Conservation (phyloP, 2,329 filamentous ascomycete species). For the Trichophyton simii region DNA sequence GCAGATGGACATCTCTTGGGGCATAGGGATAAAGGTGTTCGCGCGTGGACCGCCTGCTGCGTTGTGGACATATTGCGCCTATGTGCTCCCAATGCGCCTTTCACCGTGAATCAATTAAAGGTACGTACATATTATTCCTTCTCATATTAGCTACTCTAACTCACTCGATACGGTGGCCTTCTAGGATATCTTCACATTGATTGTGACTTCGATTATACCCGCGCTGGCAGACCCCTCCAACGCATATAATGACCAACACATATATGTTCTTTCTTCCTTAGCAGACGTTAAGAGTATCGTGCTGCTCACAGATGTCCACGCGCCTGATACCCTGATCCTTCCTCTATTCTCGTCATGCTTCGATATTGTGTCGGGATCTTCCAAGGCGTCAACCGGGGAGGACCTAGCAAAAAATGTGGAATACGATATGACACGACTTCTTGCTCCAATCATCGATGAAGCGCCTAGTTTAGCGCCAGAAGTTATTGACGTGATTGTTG, state of each 20-base stretch:
- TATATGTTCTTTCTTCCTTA: constrained; percentile 78
- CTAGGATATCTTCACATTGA: constrained; percentile 85
- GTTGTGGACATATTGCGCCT: constrained; percentile 86
- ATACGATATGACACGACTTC: constrained; percentile 75
- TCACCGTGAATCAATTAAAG: constrained; percentile 80
- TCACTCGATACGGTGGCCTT: neutral
- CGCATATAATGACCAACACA: constrained; percentile 84
- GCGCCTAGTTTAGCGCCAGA: constrained; percentile 61
- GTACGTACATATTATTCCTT: constrained; percentile 35
- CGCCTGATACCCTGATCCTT: constrained; percentile 64
- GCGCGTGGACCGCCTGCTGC: constrained; percentile 77
- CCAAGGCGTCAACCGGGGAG: constrained; percentile 62
- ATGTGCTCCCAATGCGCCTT: constrained; percentile 89
- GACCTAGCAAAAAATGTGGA: constrained; percentile 86
- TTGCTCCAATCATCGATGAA: constrained; percentile 80
- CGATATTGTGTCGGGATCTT: constrained; percentile 72
- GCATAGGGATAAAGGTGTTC: constrained; percentile 89
- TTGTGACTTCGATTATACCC: constrained; percentile 71
- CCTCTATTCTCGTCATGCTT: constrained; percentile 81
- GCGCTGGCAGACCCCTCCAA: constrained; percentile 75
- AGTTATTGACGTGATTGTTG: constrained; percentile 84
- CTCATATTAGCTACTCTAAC: neutral
- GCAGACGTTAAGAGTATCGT: constrained; percentile 91
- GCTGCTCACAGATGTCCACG: constrained; percentile 75
- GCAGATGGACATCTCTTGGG: constrained; percentile 67